These are phyloP conservation scores for Colletotrichum sp. DNA, from an alignment of 2,329 filamentous ascomycete species.

Conservation along the genomic window DNA sequence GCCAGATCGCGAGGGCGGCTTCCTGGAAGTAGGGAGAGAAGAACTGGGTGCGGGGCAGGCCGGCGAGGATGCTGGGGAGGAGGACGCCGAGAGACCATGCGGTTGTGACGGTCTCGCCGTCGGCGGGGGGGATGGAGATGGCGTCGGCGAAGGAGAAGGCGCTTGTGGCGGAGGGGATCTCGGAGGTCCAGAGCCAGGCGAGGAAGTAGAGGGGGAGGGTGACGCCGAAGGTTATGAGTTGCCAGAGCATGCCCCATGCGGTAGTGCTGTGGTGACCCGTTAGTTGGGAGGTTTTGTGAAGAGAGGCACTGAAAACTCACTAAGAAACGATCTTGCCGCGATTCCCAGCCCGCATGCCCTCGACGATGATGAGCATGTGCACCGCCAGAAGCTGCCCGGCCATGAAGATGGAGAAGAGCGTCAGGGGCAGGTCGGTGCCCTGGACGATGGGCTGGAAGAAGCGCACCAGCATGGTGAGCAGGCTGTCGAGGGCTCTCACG, in stretches of 20 bases:
- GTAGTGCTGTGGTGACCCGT: constrained; percentile 13
- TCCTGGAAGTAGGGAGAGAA: constrained; percentile 22
- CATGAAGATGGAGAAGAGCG: constrained; percentile 25
- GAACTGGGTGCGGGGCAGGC: constrained; percentile 19
- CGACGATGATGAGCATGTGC: constrained; percentile 23
- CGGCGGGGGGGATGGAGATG: constrained; percentile 20
- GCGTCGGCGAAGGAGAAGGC: background rate
- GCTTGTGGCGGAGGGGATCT: background rate
- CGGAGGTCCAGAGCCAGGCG: constrained; percentile 25
- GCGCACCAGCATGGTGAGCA: constrained; percentile 21
- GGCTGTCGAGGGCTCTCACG: constrained; percentile 19
- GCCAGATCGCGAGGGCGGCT: constrained; percentile 25
- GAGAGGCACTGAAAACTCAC: background rate
- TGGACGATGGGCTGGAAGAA: constrained; percentile 23
- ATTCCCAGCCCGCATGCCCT: constrained; percentile 24
- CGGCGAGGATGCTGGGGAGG: constrained; percentile 22
- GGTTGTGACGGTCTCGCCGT: background rate
- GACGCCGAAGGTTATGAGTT: constrained; percentile 26
- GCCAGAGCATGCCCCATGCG: constrained; percentile 26
- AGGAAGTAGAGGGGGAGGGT: constrained; percentile 27
- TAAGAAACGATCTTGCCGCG: constrained; percentile 22
- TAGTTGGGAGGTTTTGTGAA: background rate
- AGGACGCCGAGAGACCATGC: constrained; percentile 23
- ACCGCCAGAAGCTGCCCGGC: constrained; percentile 24
- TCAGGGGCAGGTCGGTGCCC: constrained; percentile 14